phyloP scores from a whole-genome alignment of 148 eudicot species.

The Fagopyrum homotropicum region DNA sequence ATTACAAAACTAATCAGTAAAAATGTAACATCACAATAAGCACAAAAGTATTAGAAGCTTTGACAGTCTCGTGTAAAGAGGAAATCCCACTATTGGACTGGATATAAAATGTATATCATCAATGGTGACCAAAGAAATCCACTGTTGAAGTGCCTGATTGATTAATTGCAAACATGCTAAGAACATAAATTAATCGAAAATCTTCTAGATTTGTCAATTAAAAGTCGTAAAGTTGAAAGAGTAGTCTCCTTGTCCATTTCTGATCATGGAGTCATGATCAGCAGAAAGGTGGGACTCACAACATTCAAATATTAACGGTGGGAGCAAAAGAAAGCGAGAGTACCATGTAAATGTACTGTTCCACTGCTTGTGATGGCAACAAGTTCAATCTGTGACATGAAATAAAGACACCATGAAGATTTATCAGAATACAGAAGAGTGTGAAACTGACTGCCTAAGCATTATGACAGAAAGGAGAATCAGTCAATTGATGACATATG shows the following conservation, averaged over 20 bases:
- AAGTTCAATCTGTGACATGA: not conserved
- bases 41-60: not conserved
- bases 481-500: not conserved
- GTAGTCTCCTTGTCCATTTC: conserved; percentile 9
- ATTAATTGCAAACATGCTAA: conserved; percentile 2
- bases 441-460: not conserved
- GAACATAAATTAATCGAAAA: not conserved
- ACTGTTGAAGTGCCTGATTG: not conserved
- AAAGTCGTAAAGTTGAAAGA: conserved; percentile 10
- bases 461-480: conserved; percentile 1
- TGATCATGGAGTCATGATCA: conserved; percentile 10
- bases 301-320: not conserved
- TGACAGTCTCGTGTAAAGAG: not conserved
- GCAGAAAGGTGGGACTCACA: conserved; percentile 5
- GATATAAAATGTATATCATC: not conserved
- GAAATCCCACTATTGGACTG: not conserved
- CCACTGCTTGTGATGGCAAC: conserved; percentile 3
- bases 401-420: not conserved
- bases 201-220: conserved; percentile 4
- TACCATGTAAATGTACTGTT: not conserved
- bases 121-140: conserved; percentile 6
- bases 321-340: not conserved
- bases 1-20: not conserved
- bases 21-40: not conserved
- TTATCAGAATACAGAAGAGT: not conserved